A percentile compares a stretch with the other conserved stretches of the same genome.
Evolutionary conservation across 1,139 yeast genomes (phyloP).

Genomic region (Yamadazyma buinensis): DNA sequence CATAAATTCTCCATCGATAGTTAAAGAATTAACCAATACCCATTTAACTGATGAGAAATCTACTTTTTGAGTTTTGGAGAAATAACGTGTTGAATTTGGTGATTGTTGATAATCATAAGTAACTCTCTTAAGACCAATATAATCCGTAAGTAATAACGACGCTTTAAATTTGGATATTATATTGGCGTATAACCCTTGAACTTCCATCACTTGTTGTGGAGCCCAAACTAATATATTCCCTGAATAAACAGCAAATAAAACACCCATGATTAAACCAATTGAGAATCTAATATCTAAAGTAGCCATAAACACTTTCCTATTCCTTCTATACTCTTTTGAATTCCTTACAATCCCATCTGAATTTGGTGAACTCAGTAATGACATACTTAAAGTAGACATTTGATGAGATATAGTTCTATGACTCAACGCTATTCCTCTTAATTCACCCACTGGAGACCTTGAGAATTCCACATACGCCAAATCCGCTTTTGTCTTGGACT

Average conservation of each 20-base stretch:
- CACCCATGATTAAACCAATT: slow-evolving; percentile 80
- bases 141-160: slow-evolving; percentile 76
- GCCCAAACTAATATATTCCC: slow-evolving; percentile 85
- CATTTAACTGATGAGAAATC: slow-evolving; percentile 79
- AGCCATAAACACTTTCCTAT: slow-evolving; percentile 50
- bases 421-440: slow-evolving; percentile 89
- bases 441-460: slow-evolving; percentile 84
- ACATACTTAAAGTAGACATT: slow-evolving; percentile 69
- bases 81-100: slow-evolving; percentile 81
- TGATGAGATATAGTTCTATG: slow-evolving; percentile 88
- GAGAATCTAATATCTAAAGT: slow-evolving; percentile 85
- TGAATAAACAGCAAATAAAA: slow-evolving; percentile 74
- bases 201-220: slow-evolving; percentile 69
- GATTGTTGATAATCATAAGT: slow-evolving; percentile 90
- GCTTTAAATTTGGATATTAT: slow-evolving; percentile 69
- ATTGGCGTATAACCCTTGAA: slow-evolving; percentile 86
- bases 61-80: slow-evolving; percentile 70
- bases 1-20: slow-evolving; percentile 91
- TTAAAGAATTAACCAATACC: slow-evolving; percentile 88
- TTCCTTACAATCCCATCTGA: slow-evolving; percentile 37
- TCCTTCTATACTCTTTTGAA: slow-evolving; percentile 22
- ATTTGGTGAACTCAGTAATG: slow-evolving; percentile 63
- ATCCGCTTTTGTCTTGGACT: slow-evolving; percentile 41
- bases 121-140: slow-evolving; percentile 86
- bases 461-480: slow-evolving; percentile 93